A percentile compares a stretch with the other conserved stretches of the same genome.
Evolutionary conservation across 768 basidiomycete genomes (phyloP).

Genomic region (Tylopilus cervinicoccineus): DNA sequence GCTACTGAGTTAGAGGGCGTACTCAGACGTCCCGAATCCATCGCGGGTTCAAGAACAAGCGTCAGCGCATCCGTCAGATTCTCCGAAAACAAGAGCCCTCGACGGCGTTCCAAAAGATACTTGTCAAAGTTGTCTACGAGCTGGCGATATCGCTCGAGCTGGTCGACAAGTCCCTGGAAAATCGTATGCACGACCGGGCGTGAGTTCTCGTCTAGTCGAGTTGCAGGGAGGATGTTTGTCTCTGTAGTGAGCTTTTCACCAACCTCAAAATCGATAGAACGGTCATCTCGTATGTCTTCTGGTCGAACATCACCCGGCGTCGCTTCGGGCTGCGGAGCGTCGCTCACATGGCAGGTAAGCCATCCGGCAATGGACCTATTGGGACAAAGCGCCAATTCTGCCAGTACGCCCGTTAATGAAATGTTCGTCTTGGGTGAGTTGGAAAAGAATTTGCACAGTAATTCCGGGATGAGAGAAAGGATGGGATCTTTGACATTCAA

Average conservation of each 20-base stretch:
- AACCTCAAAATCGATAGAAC: constrained; percentile 74
- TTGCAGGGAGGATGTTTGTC: constrained; percentile 56
- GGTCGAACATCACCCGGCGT: constrained; percentile 6
- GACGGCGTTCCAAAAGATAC: constrained; percentile 79
- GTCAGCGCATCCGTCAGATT: constrained; percentile 87
- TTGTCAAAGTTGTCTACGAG: constrained; percentile 78
- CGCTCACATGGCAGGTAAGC: constrained; percentile 65
- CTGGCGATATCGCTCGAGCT: constrained; percentile 77
- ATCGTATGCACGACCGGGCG: constrained; percentile 80
- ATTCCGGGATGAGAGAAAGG: constrained; percentile 64
- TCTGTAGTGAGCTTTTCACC: constrained; percentile 61
- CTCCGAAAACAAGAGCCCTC: constrained; percentile 87
- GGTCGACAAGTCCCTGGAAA: constrained; percentile 73
- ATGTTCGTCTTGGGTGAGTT: constrained; percentile 87
- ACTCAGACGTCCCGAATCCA: constrained; percentile 34
- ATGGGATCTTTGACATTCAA: constrained; percentile 77
- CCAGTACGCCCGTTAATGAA: constrained; percentile 77
- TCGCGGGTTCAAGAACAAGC: constrained; percentile 60
- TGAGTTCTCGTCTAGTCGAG: constrained; percentile 64
- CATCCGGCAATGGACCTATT: constrained; percentile 85
- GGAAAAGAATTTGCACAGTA: constrained; percentile 73
- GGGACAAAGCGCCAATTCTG: constrained; percentile 80
- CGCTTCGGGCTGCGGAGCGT: constrained; percentile 25
- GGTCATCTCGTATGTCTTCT: constrained; percentile 67
- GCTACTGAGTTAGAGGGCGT: constrained; percentile 20